Conservation (phyloP, 2,329 filamentous ascomycete genomes). For the Calycina herbarum region DNA sequence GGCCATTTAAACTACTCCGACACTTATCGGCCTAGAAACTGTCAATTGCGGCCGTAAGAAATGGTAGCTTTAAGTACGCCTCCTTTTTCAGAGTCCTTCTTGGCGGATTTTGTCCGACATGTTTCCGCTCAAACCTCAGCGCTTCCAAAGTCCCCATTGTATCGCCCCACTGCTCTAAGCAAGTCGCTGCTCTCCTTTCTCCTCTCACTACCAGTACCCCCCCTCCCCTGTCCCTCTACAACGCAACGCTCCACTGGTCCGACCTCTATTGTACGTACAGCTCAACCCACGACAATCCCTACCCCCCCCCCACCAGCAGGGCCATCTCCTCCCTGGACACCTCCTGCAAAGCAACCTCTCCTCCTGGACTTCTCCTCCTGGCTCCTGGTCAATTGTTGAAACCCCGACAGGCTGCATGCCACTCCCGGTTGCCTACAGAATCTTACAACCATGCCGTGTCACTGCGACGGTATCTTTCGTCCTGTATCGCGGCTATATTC, state of each 20-base stretch:
- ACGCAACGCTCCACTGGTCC: too few relatives aligned
- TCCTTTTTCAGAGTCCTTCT: background rate
- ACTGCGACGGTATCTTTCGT: conserved; percentile 16
- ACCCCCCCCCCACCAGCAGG: background rate
- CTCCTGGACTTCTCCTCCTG: too few relatives aligned
- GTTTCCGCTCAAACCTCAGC: background rate
- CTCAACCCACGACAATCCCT: background rate
- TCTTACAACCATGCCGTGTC: conserved; percentile 29
- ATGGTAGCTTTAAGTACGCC: background rate
- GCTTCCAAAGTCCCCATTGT: background rate
- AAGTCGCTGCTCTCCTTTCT: background rate
- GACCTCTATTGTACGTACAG: too few relatives aligned
- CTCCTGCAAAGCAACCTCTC: conserved; percentile 6
- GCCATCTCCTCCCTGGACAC: background rate
- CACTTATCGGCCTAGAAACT: background rate
- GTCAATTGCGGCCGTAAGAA: background rate
- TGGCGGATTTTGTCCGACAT: background rate
- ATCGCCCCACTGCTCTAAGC: background rate
- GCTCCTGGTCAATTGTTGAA: conserved; percentile 13
- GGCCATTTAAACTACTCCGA: background rate
- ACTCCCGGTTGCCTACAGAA: conserved; percentile 22
- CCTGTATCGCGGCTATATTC: conserved; percentile 23
- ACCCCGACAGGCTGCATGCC: conserved; percentile 21
- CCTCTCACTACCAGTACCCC: background rate
- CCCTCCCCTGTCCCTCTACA: background rate